Percentiles rank a stretch among this genome's conserved stretches.
phyloP scores from a whole-genome alignment of 139 green algal species.

The Astrephomene gubernaculifera region DNA sequence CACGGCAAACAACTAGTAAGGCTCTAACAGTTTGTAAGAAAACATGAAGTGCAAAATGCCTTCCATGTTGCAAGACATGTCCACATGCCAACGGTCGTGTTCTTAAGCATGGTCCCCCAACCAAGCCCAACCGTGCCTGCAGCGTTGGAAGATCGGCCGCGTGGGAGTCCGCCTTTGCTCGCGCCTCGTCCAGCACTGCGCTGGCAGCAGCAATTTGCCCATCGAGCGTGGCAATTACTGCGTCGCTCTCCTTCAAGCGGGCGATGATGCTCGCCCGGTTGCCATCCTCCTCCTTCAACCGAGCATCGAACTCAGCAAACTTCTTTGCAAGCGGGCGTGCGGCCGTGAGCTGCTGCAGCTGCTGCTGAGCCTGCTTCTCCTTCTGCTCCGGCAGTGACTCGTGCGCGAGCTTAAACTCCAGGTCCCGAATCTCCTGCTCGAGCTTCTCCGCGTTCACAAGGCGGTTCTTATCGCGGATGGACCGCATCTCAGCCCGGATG shows the following conservation, averaged over 20 bases:
- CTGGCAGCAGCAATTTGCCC: constrained; percentile 20
- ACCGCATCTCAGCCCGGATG: constrained; percentile 44
- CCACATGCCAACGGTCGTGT: no score
- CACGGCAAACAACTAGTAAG: no score
- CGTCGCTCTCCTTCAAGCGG: constrained; percentile 57
- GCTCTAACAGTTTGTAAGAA: no score
- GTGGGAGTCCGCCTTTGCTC: constrained; percentile 45
- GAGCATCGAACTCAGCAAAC: constrained; percentile 38
- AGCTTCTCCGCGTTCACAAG: constrained; percentile 45
- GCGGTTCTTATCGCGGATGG: constrained; percentile 45
- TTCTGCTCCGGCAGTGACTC: constrained; percentile 51
- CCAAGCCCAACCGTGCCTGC: not conserved
- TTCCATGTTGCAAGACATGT: no score
- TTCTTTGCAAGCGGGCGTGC: constrained; percentile 44
- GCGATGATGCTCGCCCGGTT: constrained; percentile 22
- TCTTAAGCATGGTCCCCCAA: not conserved
- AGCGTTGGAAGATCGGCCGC: constrained; percentile 37
- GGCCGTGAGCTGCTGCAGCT: constrained; percentile 43
- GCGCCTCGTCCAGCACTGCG: constrained; percentile 41
- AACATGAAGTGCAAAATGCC: no score
- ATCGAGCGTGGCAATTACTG: constrained; percentile 44
- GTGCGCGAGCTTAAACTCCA: constrained; percentile 67
- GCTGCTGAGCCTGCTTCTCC: constrained; percentile 56
- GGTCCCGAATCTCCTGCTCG: constrained; percentile 46
- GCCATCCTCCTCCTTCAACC: constrained; percentile 45